Base-by-base conservation (phyloP, 805 yeast species). In the Metschnikowia chrysomelidarum region DNA sequence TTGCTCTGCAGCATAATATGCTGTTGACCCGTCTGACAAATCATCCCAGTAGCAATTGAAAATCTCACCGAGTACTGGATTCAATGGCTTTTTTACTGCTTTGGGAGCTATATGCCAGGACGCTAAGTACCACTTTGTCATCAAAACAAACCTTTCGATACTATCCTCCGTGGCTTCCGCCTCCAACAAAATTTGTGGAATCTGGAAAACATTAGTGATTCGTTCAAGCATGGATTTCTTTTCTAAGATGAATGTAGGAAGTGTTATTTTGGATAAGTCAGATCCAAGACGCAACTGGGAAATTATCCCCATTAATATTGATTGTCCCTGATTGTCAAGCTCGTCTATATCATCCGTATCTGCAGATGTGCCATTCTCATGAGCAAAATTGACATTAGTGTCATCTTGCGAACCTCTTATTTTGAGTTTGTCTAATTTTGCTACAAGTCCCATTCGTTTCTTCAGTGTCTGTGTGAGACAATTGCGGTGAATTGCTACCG, bases 61-160 rank as follows among this genome's bases (percentile, higher is more conserved):
- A 47, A 82, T 74, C 57, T 93, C 98, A 19, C 98, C 97, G 17
- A 93, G 57, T 5, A 93, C 87, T 2, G 98, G 98, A 56, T 93
- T 93, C 52, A 93, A 69, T 0, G 98, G 98, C 60, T 93, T 93
- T 59, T 93, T 93, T 11, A 93, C 98, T 3, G 98, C 98, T 57
- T 91, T 91, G 19, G 98, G 98, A 1, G 97, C 93, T 57, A 93
- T 93, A 56, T 93, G 97, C 98, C 98, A 93, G 30, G 94, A 87
- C 3, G 96, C 77, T 59, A 93, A 70, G 58, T 93, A 93, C 96
- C 96, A 91, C 53, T 79, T 78, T 15, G 84, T 80, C 6, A 91
- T 81, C 27, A 75, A 64, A 5, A 87, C 54, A 50, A 93, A 89
- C 39, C 98, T 73, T 38, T 76, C 70, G 15, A 82, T 51, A 2